A percentile compares a stretch with the other conserved stretches of the same genome.
phyloP scores from a whole-genome alignment of 352 stramenopile species.

The Pythium monospermum region DNA sequence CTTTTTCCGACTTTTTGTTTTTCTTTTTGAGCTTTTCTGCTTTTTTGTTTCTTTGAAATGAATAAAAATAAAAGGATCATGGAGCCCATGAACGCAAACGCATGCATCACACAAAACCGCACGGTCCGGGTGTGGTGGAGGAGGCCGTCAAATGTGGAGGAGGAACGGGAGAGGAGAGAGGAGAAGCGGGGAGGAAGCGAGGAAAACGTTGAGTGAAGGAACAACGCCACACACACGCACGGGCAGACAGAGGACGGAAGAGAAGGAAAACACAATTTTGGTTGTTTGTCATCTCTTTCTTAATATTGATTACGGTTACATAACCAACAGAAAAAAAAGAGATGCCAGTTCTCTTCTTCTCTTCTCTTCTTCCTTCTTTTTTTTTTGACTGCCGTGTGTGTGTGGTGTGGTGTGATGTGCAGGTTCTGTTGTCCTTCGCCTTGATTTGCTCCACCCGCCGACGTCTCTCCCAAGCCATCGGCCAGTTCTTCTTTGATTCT shows the following conservation, averaged over 20 bases:
- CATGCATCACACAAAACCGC: neutral
- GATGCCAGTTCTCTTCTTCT: constrained; percentile 10
- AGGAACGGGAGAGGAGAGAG: neutral
- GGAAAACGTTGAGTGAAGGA: neutral
- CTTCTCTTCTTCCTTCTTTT: constrained; percentile 20
- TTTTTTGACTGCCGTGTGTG: too few species aligned
- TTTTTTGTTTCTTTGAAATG: constrained; percentile 21
- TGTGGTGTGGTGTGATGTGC: too few species aligned
- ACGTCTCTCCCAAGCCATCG: constrained; percentile 23
- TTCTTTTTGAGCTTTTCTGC: constrained; percentile 25
- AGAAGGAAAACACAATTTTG: constrained; percentile 4
- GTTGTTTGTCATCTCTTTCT: constrained; percentile 28
- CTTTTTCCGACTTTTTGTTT: constrained; percentile 29
- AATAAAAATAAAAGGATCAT: constrained; percentile 12
- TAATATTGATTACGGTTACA: constrained; percentile 28
- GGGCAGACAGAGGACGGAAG: constrained; percentile 9
- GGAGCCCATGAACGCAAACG: neutral
- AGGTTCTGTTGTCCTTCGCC: neutral
- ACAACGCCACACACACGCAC: neutral
- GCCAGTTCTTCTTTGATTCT: too few species aligned
- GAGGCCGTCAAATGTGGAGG: too few species aligned
- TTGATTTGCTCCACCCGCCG: constrained; percentile 1
- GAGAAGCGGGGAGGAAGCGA: neutral
- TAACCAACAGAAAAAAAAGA: constrained; percentile 28
- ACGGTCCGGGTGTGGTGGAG: too few species aligned